Evolutionary conservation across 345 rosid genomes (phyloP).

Genomic region (Bruguiera gymnorhiza): DNA sequence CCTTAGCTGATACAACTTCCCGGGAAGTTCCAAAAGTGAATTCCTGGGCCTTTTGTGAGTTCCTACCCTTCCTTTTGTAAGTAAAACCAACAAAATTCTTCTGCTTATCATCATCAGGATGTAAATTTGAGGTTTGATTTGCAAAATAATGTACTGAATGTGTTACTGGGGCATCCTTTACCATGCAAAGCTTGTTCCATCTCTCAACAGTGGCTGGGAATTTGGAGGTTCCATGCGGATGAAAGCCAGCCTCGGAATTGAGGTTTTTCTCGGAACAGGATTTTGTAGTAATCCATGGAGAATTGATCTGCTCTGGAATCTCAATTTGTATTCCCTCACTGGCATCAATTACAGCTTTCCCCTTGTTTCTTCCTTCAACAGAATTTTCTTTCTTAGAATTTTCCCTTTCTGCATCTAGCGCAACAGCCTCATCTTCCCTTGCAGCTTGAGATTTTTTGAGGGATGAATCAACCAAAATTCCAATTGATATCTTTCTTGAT

Average conservation of each 20-base stretch:
- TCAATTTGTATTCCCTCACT: constrained; percentile 35
- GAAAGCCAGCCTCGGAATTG: constrained; percentile 32
- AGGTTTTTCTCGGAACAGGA: constrained; percentile 34
- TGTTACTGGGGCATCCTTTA: constrained; percentile 31
- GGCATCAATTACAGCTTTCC: constrained; percentile 26
- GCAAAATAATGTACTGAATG: constrained; percentile 30
- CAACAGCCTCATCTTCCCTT: constrained; percentile 28
- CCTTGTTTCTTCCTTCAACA: constrained; percentile 32
- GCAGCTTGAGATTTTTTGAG: constrained; percentile 32
- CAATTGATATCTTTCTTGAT: constrained; percentile 77
- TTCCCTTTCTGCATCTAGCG: constrained; percentile 30
- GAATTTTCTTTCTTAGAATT: constrained; percentile 27
- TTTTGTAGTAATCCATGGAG: constrained; percentile 60
- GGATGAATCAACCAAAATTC: constrained; percentile 53
- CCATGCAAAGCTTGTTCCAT: constrained; percentile 35
- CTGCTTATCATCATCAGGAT: constrained; percentile 28
- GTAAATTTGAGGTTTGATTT: constrained; percentile 36
- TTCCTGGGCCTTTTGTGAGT: constrained; percentile 42
- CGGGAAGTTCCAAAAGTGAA: constrained; percentile 41
- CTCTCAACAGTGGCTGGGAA: constrained; percentile 31
- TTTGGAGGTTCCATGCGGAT: constrained; percentile 29
- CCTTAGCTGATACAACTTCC: constrained; percentile 36
- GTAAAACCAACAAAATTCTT: constrained; percentile 35
- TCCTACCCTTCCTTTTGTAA: constrained; percentile 38
- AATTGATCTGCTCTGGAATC: constrained; percentile 38